phyloP scores from a whole-genome alignment of 352 stramenopile genomes.

The Pythium folliculosum region DNA sequence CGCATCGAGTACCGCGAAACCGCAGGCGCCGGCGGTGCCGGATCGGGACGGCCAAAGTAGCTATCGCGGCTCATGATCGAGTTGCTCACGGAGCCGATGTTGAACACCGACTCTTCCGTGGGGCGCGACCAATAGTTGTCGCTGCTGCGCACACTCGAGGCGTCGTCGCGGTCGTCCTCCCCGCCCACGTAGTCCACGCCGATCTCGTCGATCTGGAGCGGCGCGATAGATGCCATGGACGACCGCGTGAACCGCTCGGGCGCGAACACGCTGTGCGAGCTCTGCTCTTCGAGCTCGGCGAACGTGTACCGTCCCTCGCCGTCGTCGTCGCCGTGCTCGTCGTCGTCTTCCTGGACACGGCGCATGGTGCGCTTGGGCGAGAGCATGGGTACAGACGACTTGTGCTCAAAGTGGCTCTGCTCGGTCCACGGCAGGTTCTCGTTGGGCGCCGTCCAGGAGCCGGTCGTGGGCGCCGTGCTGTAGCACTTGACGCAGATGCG shows the following conservation, averaged over 20 bases:
- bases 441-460: slow-evolving; percentile 23
- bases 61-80: slow-evolving; percentile 25
- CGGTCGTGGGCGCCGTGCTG: slow-evolving; percentile 30
- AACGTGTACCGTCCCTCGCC: slow-evolving; percentile 29
- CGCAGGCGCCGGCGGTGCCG: neutral
- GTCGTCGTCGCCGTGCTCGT: slow-evolving; percentile 13
- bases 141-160: slow-evolving; percentile 16
- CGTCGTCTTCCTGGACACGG: slow-evolving; percentile 13
- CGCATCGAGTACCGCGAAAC: slow-evolving; percentile 8
- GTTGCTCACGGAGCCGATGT: slow-evolving; percentile 27
- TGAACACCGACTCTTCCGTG: slow-evolving; percentile 27
- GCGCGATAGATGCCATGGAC: slow-evolving; percentile 23
- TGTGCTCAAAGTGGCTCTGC: slow-evolving; percentile 24
- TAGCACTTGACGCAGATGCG: slow-evolving; percentile 64
- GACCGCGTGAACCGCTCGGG: slow-evolving; percentile 30
- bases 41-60: slow-evolving; percentile 23
- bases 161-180: slow-evolving; percentile 13
- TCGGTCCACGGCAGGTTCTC: slow-evolving; percentile 25
- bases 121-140: slow-evolving; percentile 22
- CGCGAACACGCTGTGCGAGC: slow-evolving; percentile 30
- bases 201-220: slow-evolving; percentile 25
- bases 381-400: slow-evolving; percentile 15
- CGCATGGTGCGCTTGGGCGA: slow-evolving; percentile 15
- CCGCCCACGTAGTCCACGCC: slow-evolving; percentile 12
- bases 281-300: slow-evolving; percentile 31